Percentiles rank a stretch among this genome's conserved stretches.
phyloP scores from a whole-genome alignment of 345 rosid species.

The Cardamine occulta region DNA sequence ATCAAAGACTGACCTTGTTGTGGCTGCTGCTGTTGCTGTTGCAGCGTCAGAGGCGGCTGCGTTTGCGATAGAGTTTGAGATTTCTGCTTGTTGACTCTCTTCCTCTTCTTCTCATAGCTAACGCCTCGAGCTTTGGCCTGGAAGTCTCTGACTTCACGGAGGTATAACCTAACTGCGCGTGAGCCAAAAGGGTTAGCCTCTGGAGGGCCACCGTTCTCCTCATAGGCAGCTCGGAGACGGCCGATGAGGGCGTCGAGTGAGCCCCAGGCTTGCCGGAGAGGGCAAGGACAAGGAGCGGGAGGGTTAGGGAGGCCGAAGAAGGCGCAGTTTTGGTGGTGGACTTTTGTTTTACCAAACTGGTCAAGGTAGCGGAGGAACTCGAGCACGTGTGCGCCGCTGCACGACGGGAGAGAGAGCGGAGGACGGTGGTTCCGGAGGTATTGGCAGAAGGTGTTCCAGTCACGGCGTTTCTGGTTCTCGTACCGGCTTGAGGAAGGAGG shows the following conservation, averaged over 20 bases:
- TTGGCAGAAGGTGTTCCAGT: slow-evolving; percentile 49
- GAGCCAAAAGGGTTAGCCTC: slow-evolving; percentile 46
- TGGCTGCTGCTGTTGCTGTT: slow-evolving; percentile 31
- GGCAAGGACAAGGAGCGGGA: slow-evolving; percentile 48
- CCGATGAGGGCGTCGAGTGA: slow-evolving; percentile 47
- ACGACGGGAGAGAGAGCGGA: slow-evolving; percentile 43
- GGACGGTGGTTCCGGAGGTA: slow-evolving; percentile 51
- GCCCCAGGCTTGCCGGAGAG: slow-evolving; percentile 49
- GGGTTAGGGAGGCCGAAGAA: slow-evolving; percentile 47
- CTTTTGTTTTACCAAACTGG: slow-evolving; percentile 48
- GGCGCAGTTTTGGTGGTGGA: slow-evolving; percentile 41
- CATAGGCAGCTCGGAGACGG: slow-evolving; percentile 46
- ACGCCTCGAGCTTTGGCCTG: slow-evolving; percentile 48
- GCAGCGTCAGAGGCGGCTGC: slow-evolving; percentile 39
- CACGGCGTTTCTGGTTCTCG: slow-evolving; percentile 51
- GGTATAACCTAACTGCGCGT: slow-evolving; percentile 47
- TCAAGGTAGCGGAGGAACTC: slow-evolving; percentile 48
- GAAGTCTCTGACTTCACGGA: slow-evolving; percentile 44
- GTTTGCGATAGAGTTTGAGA: slow-evolving; percentile 20
- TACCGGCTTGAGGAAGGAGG: slow-evolving; percentile 52
- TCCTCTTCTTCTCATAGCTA: slow-evolving; percentile 48
- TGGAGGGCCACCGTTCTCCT: slow-evolving; percentile 49
- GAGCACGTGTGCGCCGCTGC: slow-evolving; percentile 50
- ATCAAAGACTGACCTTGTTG: slow-evolving; percentile 46
- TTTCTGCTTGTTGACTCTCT: slow-evolving; percentile 51